Evolutionary conservation across 2,329 filamentous ascomycete species (phyloP), one percentile per base, ranked within the genome.

Genomic region (Knufia fluminis): DNA sequence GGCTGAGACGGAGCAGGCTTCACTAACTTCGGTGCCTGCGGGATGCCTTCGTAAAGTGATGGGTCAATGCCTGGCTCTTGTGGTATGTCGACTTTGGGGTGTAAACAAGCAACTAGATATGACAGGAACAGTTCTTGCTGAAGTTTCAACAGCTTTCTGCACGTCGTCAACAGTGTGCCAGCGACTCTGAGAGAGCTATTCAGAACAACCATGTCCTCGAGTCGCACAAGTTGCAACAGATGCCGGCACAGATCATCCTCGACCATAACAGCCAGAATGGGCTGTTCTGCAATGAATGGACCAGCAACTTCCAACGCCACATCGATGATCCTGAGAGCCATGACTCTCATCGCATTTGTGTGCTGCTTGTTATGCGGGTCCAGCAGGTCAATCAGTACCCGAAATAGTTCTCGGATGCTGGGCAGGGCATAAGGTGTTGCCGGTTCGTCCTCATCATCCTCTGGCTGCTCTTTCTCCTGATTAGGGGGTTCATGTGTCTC

Each of bases 51-150:
- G 65, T 98, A 98, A 3, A 98, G 73, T 2, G 83, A 83, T 22
- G 91, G 89, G 63, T 97, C 87, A 48, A 98, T 97, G 12, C 86
- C 86, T 4, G 85, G 76, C 62, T 98, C 92, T 46, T 84, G 78
- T 0, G 94, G 92, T 61, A 98, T 97, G 49, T 94, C 89, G 24
- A 97, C 84, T n/a, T 83, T 81, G 4, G 91, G 90, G 65, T 97
- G 91, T 43, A 98, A 74, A 65, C 92, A 98, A 4, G 89, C 87
- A 19, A 98, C 86, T 43, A 98, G 70, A 62, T 98, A 98, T 1
- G 90, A 94, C 31, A 98, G 71, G 63, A 94, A 98, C 0, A 98
- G 75, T 68, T 98, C 92, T 68, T 98, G 92, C 63, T 98, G 92
- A 36, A 98, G 74, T 70, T 97, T 97, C 38, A 98, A 75, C 12